Base-by-base conservation (phyloP, 441 rosid genomes). In the Gossypium laxum region DNA sequence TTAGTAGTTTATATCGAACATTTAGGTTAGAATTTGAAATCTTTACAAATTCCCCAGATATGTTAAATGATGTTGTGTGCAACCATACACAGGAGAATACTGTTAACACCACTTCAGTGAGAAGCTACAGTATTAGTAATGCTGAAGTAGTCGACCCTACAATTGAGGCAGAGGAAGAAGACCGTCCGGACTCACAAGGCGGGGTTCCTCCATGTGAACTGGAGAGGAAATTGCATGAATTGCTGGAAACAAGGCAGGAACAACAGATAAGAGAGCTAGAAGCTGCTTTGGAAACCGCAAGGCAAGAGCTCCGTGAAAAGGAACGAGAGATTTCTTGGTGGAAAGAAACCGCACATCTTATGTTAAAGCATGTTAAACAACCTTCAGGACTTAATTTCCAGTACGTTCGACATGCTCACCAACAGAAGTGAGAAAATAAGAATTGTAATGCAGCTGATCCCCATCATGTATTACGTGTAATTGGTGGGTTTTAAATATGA, bases 281-380 rank as follows among this genome's bases (percentile, higher is more conserved):
- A 85, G 75, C 69, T 51, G 87, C 87, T 60, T 61, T 93, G 52
- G 80, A 77, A 69, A 67, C 71, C 54, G 73, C 83, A 22, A 80
- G 76, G 66, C 67, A 57, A 45, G 84, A 71, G 77, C 92, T 91
- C 26, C 60, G 32, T 0, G 83, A 85, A 78, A 87, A 87, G 67
- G 93, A 93, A 26, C 63, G 70, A 30, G 96, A 93, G 88, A 76
- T 81, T 67, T 81, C 85, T 8, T 84, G 89, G 97, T 91, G 93
- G 97, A 90, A 86, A 80, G 90, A 85, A 77, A 85, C 90, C 2
- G 92, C 92, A 14, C 69, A 63, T 28, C 75, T 90, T 19, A 60
- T 86, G 51, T 80, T 91, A 38, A 76, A 71, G 75, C 87, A 83
- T 72, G 75, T 79, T 64, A 74, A 81, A 8, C 82, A 80, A 41